Percentiles rank a stretch among this genome's conserved stretches.
Conservation (phyloP, 2,329 filamentous ascomycete species). For the Fonsecaea pugnacius region DNA sequence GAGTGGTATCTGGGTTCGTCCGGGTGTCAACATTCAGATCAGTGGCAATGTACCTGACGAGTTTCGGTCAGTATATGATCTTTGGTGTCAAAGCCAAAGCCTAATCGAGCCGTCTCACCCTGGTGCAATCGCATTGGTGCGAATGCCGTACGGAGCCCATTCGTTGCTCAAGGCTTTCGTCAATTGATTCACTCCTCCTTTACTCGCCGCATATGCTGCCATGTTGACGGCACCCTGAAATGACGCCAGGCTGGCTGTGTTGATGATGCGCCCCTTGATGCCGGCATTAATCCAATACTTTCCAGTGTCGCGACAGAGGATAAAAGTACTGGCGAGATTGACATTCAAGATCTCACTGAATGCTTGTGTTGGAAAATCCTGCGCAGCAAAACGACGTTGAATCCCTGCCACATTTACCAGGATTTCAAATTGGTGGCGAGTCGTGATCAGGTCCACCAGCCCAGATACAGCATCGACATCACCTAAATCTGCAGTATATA, state of each 20-base stretch:
- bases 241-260: slow-evolving; percentile 77
- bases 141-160: slow-evolving; percentile 78
- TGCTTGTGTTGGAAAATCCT: slow-evolving; percentile 75
- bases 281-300: slow-evolving; percentile 72
- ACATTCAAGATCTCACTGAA: slow-evolving; percentile 84
- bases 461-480: too few relatives aligned
- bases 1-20: slow-evolving; percentile 76
- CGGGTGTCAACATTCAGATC: slow-evolving; percentile 89
- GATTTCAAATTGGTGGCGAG: slow-evolving; percentile 68
- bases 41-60: slow-evolving; percentile 51
- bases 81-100: too few relatives aligned
- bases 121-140: slow-evolving; percentile 85
- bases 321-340: slow-evolving; percentile 82
- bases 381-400: slow-evolving; percentile 75
- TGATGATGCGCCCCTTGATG: slow-evolving; percentile 66
- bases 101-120: slow-evolving; percentile 73
- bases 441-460: too few relatives aligned
- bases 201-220: slow-evolving; percentile 82
- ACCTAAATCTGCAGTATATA: too few relatives aligned
- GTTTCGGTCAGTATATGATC: not conserved
- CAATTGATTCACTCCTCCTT: slow-evolving; percentile 81
- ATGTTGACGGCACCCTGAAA: slow-evolving; percentile 89
- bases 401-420: slow-evolving; percentile 87
- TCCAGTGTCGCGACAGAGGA: slow-evolving; percentile 74
- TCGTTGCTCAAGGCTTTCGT: slow-evolving; percentile 86